These are phyloP conservation scores for Erodium texanum DNA, from an alignment of 441 rosid species.

Conservation along the genomic window DNA sequence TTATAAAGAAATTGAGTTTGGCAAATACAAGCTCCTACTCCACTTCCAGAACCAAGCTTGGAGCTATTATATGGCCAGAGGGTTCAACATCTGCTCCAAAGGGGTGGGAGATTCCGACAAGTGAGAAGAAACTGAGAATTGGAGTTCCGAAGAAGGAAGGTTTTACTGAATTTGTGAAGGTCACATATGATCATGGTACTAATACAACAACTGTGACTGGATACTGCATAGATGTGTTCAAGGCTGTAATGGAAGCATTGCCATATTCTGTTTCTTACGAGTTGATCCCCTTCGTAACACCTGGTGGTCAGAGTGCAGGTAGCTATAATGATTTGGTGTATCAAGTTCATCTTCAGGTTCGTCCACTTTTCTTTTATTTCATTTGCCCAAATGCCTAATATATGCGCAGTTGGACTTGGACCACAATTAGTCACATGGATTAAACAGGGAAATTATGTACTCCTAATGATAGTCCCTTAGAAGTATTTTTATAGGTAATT, in stretches of 20 bases:
- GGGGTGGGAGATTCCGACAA: constrained; percentile 51
- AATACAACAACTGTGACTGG: constrained; percentile 19
- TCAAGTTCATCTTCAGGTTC: constrained; percentile 39
- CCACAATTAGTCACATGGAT: too few species aligned
- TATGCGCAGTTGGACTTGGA: background rate
- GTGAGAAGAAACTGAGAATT: constrained; percentile 32
- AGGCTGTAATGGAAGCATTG: constrained; percentile 28
- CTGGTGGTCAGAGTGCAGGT: constrained; percentile 19
- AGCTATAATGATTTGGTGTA: constrained; percentile 33
- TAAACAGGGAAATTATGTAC: too few species aligned
- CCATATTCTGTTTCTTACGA: constrained; percentile 39
- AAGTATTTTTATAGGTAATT: too few species aligned
- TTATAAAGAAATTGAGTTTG: constrained; percentile 21
- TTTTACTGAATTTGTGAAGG: constrained; percentile 30
- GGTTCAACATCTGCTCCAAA: constrained; percentile 28
- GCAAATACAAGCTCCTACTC: constrained; percentile 15
- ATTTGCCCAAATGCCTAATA: too few species aligned
- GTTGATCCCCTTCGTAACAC: constrained; percentile 25
- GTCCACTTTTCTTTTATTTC: too few species aligned
- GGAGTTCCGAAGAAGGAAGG: constrained; percentile 42
- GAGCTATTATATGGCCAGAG: constrained; percentile 49
- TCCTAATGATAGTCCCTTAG: background rate
- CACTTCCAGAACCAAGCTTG: constrained; percentile 29
- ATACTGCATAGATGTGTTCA: constrained; percentile 41
- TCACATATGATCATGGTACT: constrained; percentile 22